These are phyloP conservation scores for Epichloe coenophiala DNA, from an alignment of 2,329 filamentous ascomycete genomes.

Conservation along the genomic window DNA sequence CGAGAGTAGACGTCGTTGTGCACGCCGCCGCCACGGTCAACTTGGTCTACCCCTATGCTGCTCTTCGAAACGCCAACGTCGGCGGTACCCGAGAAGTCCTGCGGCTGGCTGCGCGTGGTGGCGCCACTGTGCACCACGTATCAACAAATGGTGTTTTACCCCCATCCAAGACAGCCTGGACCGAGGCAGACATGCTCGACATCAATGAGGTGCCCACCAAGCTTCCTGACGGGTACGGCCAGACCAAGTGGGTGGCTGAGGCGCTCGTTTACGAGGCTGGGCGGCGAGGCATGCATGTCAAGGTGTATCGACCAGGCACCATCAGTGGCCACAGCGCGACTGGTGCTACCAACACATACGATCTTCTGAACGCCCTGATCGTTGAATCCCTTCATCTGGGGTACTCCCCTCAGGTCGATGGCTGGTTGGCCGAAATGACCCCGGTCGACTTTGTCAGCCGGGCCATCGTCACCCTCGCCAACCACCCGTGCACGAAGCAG, in stretches of 20 bases:
- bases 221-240: slow-evolving; percentile 60
- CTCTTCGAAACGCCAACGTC: slow-evolving; percentile 60
- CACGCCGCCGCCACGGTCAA: slow-evolving; percentile 71
- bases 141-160: slow-evolving; percentile 73
- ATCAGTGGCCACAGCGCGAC: slow-evolving; percentile 66
- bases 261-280: slow-evolving; percentile 58
- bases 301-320: slow-evolving; percentile 60
- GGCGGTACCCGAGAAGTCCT: slow-evolving; percentile 67
- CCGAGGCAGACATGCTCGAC: slow-evolving; percentile 52
- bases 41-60: slow-evolving; percentile 69
- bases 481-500: slow-evolving; percentile 48
- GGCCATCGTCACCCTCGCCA: slow-evolving; percentile 56
- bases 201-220: slow-evolving; percentile 56
- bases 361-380: slow-evolving; percentile 61
- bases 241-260: slow-evolving; percentile 73
- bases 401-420: slow-evolving; percentile 53
- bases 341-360: slow-evolving; percentile 65
- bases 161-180: slow-evolving; percentile 55
- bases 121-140: slow-evolving; percentile 63
- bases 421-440: slow-evolving; percentile 74
- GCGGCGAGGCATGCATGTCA: slow-evolving; percentile 53
- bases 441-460: slow-evolving; percentile 71
- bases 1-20: slow-evolving; percentile 57
- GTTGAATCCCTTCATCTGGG: slow-evolving; percentile 67
- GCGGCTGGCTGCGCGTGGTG: slow-evolving; percentile 51